Evolutionary conservation across 2,329 filamentous ascomycete species (phyloP).

Genomic region (Colletotrichum spinosum): DNA sequence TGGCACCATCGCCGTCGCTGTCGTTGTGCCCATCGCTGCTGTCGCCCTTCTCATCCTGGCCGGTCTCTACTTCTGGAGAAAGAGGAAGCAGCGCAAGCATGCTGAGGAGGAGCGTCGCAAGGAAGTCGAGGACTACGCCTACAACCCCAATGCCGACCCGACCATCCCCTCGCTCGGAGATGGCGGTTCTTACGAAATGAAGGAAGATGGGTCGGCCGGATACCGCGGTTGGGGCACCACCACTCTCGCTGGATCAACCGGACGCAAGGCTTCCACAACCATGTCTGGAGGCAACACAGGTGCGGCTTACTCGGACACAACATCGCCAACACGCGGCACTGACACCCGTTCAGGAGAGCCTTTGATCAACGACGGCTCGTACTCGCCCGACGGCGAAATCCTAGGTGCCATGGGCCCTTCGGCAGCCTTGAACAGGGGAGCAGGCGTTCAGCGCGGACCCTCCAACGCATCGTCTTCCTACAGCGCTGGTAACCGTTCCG

Average conservation of each 20-base stretch:
- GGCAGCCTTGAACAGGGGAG: conserved; percentile 71
- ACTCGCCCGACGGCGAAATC: conserved; percentile 80
- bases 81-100: conserved; percentile 85
- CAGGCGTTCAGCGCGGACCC: conserved; percentile 85
- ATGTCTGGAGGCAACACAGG: conserved; percentile 80
- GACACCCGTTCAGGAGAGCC: conserved; percentile 78
- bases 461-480: conserved; percentile 98
- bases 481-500: conserved; percentile 82
- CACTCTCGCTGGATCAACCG: conserved; percentile 73
- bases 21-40: conserved; percentile 91
- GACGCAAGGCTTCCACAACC: conserved; percentile 89
- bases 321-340: conserved; percentile 76
- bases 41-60: conserved; percentile 84
- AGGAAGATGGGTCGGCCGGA: conserved; percentile 79
- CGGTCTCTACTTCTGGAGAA: conserved; percentile 88
- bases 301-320: conserved; percentile 78
- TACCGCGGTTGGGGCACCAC: conserved; percentile 97
- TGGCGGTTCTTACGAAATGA: conserved; percentile 77
- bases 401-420: conserved; percentile 84
- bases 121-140: conserved; percentile 97
- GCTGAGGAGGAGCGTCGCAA: conserved; percentile 91
- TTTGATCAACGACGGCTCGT: conserved; percentile 63
- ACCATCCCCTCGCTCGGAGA: conserved; percentile 69
- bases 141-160: conserved; percentile 97
- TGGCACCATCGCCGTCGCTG: conserved; percentile 89